Conservation (phyloP, 257 asterid species). For the Forsythia suspensa region DNA sequence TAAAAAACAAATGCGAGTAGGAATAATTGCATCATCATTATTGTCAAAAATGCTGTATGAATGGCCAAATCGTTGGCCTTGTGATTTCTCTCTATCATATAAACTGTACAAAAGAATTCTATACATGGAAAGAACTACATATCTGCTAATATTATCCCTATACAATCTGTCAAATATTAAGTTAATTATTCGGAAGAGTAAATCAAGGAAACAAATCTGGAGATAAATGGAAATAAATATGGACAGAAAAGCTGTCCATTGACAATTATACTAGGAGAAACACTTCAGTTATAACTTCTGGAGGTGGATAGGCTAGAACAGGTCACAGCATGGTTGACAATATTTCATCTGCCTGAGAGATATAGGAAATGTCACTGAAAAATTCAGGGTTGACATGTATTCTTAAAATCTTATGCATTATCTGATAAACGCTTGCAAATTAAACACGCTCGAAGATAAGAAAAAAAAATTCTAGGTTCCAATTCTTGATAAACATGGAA, state of each 20-base stretch:
- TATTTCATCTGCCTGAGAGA: neutral
- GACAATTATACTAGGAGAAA: neutral
- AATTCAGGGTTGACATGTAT: neutral
- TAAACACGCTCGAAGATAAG: neutral
- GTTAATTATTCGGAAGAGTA: too few species aligned
- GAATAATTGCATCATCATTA: conserved; percentile 1
- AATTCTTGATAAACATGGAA: neutral
- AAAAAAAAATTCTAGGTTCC: neutral
- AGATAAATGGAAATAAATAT: too few species aligned
- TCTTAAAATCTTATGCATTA: neutral
- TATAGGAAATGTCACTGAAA: neutral
- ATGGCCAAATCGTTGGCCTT: too few species aligned
- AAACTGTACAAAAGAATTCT: too few species aligned
- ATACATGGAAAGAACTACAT: too few species aligned
- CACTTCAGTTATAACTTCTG: neutral
- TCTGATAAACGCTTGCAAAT: neutral
- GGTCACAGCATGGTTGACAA: neutral
- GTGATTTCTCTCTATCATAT: too few species aligned
- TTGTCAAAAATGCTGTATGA: too few species aligned
- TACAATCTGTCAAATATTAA: too few species aligned
- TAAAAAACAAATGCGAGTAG: neutral
- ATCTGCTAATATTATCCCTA: too few species aligned
- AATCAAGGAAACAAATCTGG: too few species aligned
- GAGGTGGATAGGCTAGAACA: neutral
- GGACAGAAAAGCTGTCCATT: too few species aligned